A percentile compares a stretch with the other conserved stretches of the same genome.
phyloP scores from a whole-genome alignment of 2,329 filamentous ascomycete genomes.

The Stachybotrys echinatus region DNA sequence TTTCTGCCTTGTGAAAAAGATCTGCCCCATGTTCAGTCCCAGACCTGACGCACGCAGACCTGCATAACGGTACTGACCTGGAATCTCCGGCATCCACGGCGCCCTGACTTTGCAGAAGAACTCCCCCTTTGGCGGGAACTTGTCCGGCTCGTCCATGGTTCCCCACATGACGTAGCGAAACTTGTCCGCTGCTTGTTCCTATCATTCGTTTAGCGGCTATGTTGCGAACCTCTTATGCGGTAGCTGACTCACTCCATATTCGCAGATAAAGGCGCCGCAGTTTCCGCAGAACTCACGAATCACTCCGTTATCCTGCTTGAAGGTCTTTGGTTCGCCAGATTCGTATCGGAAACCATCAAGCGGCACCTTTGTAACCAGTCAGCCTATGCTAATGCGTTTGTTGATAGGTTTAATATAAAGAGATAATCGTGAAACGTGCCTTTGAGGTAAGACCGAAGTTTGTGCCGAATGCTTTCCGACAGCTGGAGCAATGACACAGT shows the following conservation, averaged over 20 bases:
- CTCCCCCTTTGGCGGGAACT: conserved; percentile 46
- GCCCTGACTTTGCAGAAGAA: conserved; percentile 45
- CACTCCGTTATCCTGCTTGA: conserved; percentile 25
- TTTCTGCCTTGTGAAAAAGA: conserved; percentile 1
- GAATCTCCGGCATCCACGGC: conserved; percentile 33
- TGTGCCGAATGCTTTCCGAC: conserved; percentile 24
- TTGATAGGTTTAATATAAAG: too few species aligned
- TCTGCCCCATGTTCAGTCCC: neutral
- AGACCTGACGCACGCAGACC: neutral
- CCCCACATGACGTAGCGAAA: conserved; percentile 40
- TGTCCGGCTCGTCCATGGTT: conserved; percentile 42
- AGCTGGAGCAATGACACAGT: conserved; percentile 26
- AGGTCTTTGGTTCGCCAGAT: conserved; percentile 16
- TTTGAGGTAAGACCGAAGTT: conserved; percentile 27
- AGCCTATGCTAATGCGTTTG: neutral
- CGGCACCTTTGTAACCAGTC: conserved; percentile 11
- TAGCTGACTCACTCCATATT: conserved; percentile 19
- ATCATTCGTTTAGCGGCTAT: neutral
- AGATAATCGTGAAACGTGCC: too few species aligned
- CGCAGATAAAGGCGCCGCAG: conserved; percentile 25
- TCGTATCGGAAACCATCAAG: conserved; percentile 19
- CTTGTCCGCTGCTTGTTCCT: conserved; percentile 37
- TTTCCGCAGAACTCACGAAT: conserved; percentile 23
- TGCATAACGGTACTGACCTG: neutral
- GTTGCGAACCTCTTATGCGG: neutral